Evolutionary conservation across 2,329 filamentous ascomycete species (phyloP), one percentile per base, ranked within the genome.

Genomic region (Bipolaris sorokiniana): DNA sequence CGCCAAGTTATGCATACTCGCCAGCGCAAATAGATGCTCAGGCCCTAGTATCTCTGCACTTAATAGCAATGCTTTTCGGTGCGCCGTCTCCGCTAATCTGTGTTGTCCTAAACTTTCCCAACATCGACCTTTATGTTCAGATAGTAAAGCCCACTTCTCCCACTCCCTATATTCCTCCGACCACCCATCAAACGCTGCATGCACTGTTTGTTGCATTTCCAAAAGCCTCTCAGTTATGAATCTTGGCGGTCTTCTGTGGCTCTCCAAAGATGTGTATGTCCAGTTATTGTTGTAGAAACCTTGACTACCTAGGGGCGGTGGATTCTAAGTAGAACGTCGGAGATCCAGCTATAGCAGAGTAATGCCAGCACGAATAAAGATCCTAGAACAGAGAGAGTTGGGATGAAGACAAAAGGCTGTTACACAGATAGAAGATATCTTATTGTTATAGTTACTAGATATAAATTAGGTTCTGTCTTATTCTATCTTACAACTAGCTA

Each of bases 11-110:
- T 33, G 1, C 28, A 46, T 46, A 11, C 44, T 31, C 15, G 13
- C 31, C 7, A 23, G 26, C 44, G 23, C 34, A n/a, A 13, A 16
- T 10, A n/a, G 22, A 28, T 46, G 28, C 33, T 37, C 18, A 20
- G 13, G 23, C 28, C 54, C 54, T 22, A 58, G 42, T 18, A 34
- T 34, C 50, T 56, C 55, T 23, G 50, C 48, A 36, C 26, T 31
- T 48, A 26, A 31, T 26, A 36, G 13, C 13, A 16, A 26, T 18
- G 34, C 34, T 15, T 48, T 18, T 46, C 16, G n/a, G 44, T 46
- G 33, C 34, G 28, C 46, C 20, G 9, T 26, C 26, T 54, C 51
- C 16, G 42, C 31, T 44, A 28, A 16, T 44, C 40, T 18, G 3
- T 28, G 13, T 26, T 28, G 40, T 28, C 40, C 40, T 16, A 44